Percentiles rank a stretch among this genome's conserved stretches.
Evolutionary conservation across 108 stramenopile genomes (phyloP).

Genomic region (Asterionellopsis glacialis): DNA sequence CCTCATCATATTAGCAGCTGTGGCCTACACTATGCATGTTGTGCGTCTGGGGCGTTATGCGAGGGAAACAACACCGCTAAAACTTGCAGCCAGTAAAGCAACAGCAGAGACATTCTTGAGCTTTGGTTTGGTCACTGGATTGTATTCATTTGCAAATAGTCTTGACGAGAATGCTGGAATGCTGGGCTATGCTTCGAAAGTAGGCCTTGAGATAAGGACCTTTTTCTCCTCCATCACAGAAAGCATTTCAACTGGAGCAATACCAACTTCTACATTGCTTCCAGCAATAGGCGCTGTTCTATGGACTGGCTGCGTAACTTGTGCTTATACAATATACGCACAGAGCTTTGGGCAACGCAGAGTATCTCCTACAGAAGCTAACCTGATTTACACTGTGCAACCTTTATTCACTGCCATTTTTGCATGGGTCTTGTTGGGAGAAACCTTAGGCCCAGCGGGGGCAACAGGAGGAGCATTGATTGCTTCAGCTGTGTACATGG

Average conservation of each 20-base stretch:
- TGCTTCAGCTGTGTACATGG: conserved; percentile 55
- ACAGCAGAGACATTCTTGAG: conserved; percentile 58
- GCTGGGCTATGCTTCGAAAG: conserved; percentile 16
- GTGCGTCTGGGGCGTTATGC: conserved; percentile 74
- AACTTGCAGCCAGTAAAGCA: conserved; percentile 74
- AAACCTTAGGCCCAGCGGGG: conserved; percentile 50
- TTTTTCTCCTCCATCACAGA: conserved; percentile 34
- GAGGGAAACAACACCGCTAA: conserved; percentile 48
- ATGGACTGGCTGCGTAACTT: conserved; percentile 80
- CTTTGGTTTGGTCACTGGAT: background rate
- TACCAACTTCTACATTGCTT: conserved; percentile 19
- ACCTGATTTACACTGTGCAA: conserved; percentile 83
- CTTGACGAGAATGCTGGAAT: background rate
- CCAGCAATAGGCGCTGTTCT: conserved; percentile 45
- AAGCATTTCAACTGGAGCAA: conserved; percentile 25
- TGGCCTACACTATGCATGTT: conserved; percentile 79
- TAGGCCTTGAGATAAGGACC: conserved; percentile 39
- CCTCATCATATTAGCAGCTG: conserved; percentile 63
- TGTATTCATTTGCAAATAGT: background rate
- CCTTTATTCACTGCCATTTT: conserved; percentile 77
- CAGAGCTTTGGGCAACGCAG: conserved; percentile 77
- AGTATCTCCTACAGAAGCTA: conserved; percentile 69
- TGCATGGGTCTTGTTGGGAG: conserved; percentile 69
- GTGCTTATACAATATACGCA: conserved; percentile 82
- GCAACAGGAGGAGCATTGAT: conserved; percentile 66